These are phyloP conservation scores for Marchantia polymorpha DNA, from an alignment of 225 moss, liverwort and hornwort species.

Conservation along the genomic window DNA sequence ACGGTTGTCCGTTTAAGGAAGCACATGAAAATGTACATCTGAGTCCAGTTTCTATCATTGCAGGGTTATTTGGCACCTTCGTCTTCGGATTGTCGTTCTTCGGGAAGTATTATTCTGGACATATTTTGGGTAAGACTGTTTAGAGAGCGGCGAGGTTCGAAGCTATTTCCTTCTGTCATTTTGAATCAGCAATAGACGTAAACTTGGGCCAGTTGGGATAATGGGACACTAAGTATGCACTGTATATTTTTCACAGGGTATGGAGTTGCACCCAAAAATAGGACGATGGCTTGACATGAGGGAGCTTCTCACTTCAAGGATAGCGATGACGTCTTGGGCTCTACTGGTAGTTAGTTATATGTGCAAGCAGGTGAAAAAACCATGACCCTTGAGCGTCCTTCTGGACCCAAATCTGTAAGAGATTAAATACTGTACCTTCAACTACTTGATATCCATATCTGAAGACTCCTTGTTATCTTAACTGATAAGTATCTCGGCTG, in stretches of 20 bases:
- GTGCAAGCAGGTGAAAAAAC: conserved; percentile 54
- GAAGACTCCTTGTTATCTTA: too few species aligned
- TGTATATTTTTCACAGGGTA: conserved; percentile 37
- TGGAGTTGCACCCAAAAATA: conserved; percentile 68
- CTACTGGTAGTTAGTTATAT: conserved; percentile 58
- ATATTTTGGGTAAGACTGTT: conserved; percentile 57
- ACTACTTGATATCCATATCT: too few species aligned
- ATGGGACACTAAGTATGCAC: too few species aligned
- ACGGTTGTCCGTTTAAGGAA: neutral
- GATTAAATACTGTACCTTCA: too few species aligned
- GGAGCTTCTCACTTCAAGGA: conserved; percentile 59
- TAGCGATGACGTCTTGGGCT: conserved; percentile 74
- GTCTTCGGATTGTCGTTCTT: conserved; percentile 59
- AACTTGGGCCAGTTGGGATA: too few species aligned
- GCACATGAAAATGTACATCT: neutral
- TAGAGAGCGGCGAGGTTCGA: neutral
- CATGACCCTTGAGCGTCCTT: too few species aligned
- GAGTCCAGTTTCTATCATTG: neutral
- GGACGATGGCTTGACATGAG: conserved; percentile 55
- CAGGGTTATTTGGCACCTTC: conserved; percentile 69
- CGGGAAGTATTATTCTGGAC: conserved; percentile 60
- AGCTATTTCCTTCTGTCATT: neutral
- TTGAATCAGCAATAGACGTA: too few species aligned
- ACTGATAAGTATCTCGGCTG: too few species aligned
- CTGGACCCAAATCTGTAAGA: too few species aligned